Evolutionary conservation across 2,329 filamentous ascomycete genomes (phyloP).

Genomic region (Colletotrichum sansevieriae): DNA sequence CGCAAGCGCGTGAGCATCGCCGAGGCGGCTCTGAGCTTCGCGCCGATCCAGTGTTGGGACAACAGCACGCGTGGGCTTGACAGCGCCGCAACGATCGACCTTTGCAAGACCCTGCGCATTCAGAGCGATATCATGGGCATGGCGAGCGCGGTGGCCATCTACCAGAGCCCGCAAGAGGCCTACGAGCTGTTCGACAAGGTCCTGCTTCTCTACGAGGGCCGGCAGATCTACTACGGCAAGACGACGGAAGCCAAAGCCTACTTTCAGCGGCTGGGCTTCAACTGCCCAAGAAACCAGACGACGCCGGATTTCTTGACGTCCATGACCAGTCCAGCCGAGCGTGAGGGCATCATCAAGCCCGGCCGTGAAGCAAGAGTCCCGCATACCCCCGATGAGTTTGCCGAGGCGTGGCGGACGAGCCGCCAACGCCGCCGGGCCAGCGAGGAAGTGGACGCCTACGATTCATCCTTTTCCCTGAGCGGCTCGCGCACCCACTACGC

Average conservation of each 20-base stretch:
- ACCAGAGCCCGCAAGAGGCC: slow-evolving; percentile 66
- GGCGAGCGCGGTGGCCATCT: slow-evolving; percentile 72
- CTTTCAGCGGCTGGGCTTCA: slow-evolving; percentile 64
- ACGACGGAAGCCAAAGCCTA: slow-evolving; percentile 45
- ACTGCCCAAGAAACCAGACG: slow-evolving; percentile 66
- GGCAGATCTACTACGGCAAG: slow-evolving; percentile 66
- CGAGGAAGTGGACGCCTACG: slow-evolving; percentile 24
- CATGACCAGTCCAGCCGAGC: slow-evolving; percentile 57
- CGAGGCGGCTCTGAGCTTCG: slow-evolving; percentile 63
- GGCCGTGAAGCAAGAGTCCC: slow-evolving; percentile 53
- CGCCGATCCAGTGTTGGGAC: slow-evolving; percentile 76
- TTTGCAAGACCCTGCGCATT: slow-evolving; percentile 71
- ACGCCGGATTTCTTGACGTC: slow-evolving; percentile 78
- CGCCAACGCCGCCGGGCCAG: background rate
- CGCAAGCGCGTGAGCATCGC: slow-evolving; percentile 82
- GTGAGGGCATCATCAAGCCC: slow-evolving; percentile 51
- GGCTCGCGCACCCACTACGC: slow-evolving; percentile 28
- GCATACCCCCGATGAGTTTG: slow-evolving; percentile 55
- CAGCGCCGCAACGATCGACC: slow-evolving; percentile 75
- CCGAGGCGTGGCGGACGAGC: slow-evolving; percentile 50
- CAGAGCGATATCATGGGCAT: slow-evolving; percentile 70
- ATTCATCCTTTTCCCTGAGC: slow-evolving; percentile 6
- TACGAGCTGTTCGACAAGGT: slow-evolving; percentile 74
- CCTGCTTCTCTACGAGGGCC: slow-evolving; percentile 75
- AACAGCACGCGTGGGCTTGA: slow-evolving; percentile 76